Evolutionary conservation across 169 alveolate species (phyloP), one percentile per base, ranked within the genome.

Genomic region (Cryptosporidium canis): DNA sequence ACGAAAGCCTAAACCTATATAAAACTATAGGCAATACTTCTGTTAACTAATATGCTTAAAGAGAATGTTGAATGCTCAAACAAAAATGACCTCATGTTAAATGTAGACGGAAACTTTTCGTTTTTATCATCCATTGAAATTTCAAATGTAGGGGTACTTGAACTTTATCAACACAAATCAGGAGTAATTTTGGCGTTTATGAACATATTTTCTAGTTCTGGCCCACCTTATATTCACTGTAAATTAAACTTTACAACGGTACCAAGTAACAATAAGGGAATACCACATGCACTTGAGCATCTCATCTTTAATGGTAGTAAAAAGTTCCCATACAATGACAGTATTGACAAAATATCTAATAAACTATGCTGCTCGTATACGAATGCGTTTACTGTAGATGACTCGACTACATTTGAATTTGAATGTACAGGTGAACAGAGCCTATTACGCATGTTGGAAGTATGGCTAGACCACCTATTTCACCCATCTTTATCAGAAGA

Each of bases 271-370:
- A 61, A 77, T 77, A 77, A 39, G 27, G 87, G 87, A n/a, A 77
- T 77, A 39, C 87, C 87, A 7, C 87, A 77, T 77, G 87, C 87
- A 1, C 45, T 77, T 18, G 87, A 77, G 33, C 87, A 77, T 77
- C 16, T 77, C 0, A 39, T 77, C 12, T 77, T 77, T 39, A 58
- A 58, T 55, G 87, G 77, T 14, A 77, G 87, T 27, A 41, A 58
- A 31, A 58, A 61, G 3, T 77, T 56, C 39, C 87, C 87, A 61
- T 77, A 29, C n/a, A 58, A 55, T 77, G 87, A 61, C 0, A 77
- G 70, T 41, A 77, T 77, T 33, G 72, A 55, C 24, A 77, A 77
- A 33, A 77, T 77, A 6, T 35, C 87, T 24, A 77, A 77, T 35
- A 53, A 47, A 56, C 37, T 77, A 29, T 61, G 55, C 41, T 55